phyloP scores from a whole-genome alignment of 495 filamentous ascomycete genomes.

The Peziza echinospora region DNA sequence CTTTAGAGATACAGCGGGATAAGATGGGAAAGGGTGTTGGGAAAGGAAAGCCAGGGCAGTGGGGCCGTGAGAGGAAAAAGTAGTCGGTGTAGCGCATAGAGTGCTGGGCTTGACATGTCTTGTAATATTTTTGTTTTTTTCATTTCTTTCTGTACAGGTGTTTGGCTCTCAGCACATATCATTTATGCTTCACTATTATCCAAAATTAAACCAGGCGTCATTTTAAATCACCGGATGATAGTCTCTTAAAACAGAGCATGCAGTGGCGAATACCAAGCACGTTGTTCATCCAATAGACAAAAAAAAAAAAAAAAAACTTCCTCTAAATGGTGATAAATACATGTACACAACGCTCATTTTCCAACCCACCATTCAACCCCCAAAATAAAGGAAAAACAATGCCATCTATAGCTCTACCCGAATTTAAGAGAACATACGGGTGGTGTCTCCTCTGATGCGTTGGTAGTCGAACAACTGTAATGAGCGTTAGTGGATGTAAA shows the following conservation, averaged over 20 bases:
- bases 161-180: too few species aligned
- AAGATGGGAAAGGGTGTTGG: slow-evolving; percentile 44
- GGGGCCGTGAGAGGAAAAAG: slow-evolving; percentile 7
- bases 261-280: too few species aligned
- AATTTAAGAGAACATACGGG: slow-evolving; percentile 35
- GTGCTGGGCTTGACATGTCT: too few species aligned
- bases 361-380: not conserved
- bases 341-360: not conserved
- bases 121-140: too few species aligned
- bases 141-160: too few species aligned
- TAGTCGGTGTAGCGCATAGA: slow-evolving; percentile 18
- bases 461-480: slow-evolving; percentile 55
- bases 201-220: too few species aligned
- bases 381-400: too few species aligned
- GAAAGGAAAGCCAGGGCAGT: not conserved
- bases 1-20: slow-evolving; percentile 55
- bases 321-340: not conserved
- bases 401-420: not conserved
- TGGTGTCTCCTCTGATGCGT: slow-evolving; percentile 73
- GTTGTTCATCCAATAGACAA: too few species aligned
- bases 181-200: too few species aligned
- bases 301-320: too few species aligned
- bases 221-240: too few species aligned
- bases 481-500: slow-evolving; percentile 1
- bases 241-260: too few species aligned